Base-by-base conservation (phyloP, 495 filamentous ascomycete genomes). In the Talaromyces trachyspermus region DNA sequence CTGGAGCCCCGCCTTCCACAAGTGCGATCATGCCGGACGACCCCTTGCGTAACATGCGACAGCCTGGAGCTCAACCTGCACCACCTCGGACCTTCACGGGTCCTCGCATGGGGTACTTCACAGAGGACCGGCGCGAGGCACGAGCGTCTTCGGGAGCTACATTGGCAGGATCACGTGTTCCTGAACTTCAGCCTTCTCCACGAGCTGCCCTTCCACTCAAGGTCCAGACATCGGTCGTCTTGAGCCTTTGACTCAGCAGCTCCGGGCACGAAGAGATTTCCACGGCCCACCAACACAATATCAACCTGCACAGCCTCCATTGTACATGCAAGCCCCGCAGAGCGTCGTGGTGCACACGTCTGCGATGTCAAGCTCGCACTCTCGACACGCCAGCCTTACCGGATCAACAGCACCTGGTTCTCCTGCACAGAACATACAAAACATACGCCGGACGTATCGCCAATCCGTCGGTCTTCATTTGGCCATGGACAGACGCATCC, bases 111-210 rank as follows among this genome's bases (percentile, higher is more conserved):
- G 71, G 71, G 12, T 71, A 64, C 18, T 75, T 72, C 30, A 57
- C 63, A 6, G 71, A 70, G 1, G 68, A 73, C 14, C 50, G 69
- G 12, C 70, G 72, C 2, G 71, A 75, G 24, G 61, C 58, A 46
- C 55, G 51, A 43, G 53, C 51, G 27, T 24, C 62, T 17, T 52
- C 66, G 26, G 47, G 61, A 20, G 47, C 52, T 5, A 47, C 65
- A 23, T 45, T 67, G 42, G 43, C 60, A 4, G 49, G 54, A 14
- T 43, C 61, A 11, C 59, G 60, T 35, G 33, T 53, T 9, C 64
- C 60, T 48, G 68, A 72, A 10, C 37, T 62, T 29, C 52, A 58
- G 14, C 52, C 64, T 2, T 47, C 66, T 19, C 53, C 64, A 5
- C 65, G 66, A 2, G 65, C 64, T 20, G 49, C 58, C 47, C 60